Evolutionary conservation across 139 green algal species (phyloP), one percentile per base, ranked within the genome.

Genomic region (Microglena sp.): DNA sequence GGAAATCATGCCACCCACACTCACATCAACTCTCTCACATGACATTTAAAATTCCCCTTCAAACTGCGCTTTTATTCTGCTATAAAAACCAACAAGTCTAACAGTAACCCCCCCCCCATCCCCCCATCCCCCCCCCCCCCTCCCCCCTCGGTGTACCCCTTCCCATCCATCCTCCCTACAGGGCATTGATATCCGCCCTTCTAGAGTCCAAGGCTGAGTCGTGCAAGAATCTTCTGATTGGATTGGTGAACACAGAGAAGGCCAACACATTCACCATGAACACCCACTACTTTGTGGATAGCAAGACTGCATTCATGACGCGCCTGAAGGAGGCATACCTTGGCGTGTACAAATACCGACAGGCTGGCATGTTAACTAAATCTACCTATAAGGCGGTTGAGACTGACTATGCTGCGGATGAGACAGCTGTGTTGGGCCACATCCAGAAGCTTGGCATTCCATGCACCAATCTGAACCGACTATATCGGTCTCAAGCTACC

Each of bases 241-340:
- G 50, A 33, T 33, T 64, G 31, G 26, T 50, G 3, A 31, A 32
- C 5, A 46, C 15, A 4, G 58, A 71, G 55, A 30, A 59, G 3
- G 0, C 0, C 29, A 40, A 43, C 46, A 34, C 46, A 0, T 73
- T 73, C 59, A 68, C 46, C 15, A 66, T 73, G 57, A 68, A 68
- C 5, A 7, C 55, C 2, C 27, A 60, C 32, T 56, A 63, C 33
- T 64, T 68, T 28, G 8, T 24, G 7, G 33, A 57, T 7, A 2
- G 21, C 1, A 7, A 34, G 4, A 6, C 27, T 2, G 22, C 28
- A 34, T 60, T 64, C 45, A 59, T 68, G 27, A 22, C n/a, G 11
- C 45, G 58, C 7, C 59, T 73, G 21, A 67, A 66, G 59, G 18
- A 43, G 26, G 67, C 67, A 4, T 60, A 45, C 57, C 29, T 8